Evolutionary conservation across 208 protist species (phyloP).

Genomic region (Novymonas esmeraldas): DNA sequence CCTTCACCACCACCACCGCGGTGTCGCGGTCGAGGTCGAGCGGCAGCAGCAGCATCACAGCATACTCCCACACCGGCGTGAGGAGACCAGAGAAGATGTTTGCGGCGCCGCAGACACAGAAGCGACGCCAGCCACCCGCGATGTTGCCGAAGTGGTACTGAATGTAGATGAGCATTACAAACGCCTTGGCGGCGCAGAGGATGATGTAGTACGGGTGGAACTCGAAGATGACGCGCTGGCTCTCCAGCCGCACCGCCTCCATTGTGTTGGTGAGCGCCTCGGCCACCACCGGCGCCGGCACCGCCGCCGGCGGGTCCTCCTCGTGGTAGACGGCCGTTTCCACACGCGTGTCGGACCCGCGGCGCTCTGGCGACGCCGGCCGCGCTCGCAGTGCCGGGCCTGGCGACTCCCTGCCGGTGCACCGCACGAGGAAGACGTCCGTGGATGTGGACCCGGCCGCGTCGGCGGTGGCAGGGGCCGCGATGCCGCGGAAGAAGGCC

Average conservation of each 20-base stretch:
- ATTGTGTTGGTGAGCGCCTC: conserved; percentile 46
- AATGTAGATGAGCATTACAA: conserved; percentile 58
- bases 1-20: conserved; percentile 19
- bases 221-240: conserved; percentile 51
- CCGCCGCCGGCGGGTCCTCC: conserved; percentile 30
- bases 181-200: conserved; percentile 47
- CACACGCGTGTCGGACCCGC: neutral
- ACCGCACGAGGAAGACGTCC: neutral
- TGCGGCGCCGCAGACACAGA: conserved; percentile 55
- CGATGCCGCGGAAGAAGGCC: conserved; percentile 33
- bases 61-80: conserved; percentile 60
- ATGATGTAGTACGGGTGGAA: conserved; percentile 65
- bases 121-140: conserved; percentile 53
- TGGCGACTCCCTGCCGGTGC: too few species aligned
- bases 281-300: conserved; percentile 43
- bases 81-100: conserved; percentile 61
- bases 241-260: conserved; percentile 40
- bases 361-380: neutral
- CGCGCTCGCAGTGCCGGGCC: too few species aligned
- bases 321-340: conserved; percentile 15
- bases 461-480: neutral
- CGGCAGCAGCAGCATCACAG: conserved; percentile 39
- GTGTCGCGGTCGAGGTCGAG: conserved; percentile 29
- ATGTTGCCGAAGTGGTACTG: conserved; percentile 61
- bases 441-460: neutral